These are phyloP conservation scores for Fusarium subglutinans DNA, from an alignment of 2,329 filamentous ascomycete genomes.

Conservation along the genomic window DNA sequence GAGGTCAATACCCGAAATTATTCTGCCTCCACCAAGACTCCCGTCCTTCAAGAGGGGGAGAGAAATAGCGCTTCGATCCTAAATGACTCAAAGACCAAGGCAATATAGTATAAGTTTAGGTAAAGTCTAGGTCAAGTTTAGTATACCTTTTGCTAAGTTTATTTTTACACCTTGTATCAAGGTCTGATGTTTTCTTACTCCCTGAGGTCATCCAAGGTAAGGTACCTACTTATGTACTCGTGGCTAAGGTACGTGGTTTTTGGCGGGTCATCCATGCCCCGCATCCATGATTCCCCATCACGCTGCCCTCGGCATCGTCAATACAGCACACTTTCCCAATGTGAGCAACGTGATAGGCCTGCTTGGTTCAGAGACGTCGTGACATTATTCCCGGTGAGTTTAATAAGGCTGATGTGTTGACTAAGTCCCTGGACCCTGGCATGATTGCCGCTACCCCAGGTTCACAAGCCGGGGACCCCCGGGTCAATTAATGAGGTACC, in stretches of 20 bases:
- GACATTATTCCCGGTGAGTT: not conserved
- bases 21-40: not conserved
- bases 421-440: not conserved
- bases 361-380: not conserved
- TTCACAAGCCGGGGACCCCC: not conserved
- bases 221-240: too few relatives aligned
- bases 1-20: not conserved
- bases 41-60: too few relatives aligned
- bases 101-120: too few relatives aligned
- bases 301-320: not conserved
- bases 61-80: too few relatives aligned
- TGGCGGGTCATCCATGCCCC: not conserved
- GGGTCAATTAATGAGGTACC: not conserved
- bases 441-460: conserved; percentile 1
- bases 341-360: not conserved
- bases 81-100: too few relatives aligned
- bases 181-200: not conserved
- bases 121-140: too few relatives aligned
- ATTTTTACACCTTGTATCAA: not conserved
- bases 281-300: not conserved
- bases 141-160: too few relatives aligned
- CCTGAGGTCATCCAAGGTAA: too few relatives aligned
- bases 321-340: not conserved
- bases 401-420: not conserved
- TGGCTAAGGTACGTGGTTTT: not conserved